Base-by-base conservation (phyloP, 2,329 filamentous ascomycete species). In the Sclerotinia glacialis region DNA sequence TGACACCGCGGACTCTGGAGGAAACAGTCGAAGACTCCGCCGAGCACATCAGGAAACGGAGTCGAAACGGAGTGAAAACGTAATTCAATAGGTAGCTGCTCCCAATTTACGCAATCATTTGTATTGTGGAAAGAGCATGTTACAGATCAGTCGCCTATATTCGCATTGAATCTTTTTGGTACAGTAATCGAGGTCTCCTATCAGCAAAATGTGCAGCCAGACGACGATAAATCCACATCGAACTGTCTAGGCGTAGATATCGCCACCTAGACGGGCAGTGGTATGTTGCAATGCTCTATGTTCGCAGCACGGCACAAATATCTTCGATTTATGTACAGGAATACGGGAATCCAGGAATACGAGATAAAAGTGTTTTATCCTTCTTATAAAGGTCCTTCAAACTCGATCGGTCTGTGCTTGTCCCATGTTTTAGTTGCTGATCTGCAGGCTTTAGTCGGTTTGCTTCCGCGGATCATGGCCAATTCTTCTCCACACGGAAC, bases 311-410 rank as follows among this genome's bases (percentile, higher is more conserved):
- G 5, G 50, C 26, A 53, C 18, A 12, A 34, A 34, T 34, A 34
- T 1, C 18, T 54, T 34, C 11, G 18, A 31, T 16, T 40, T 28
- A 54, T 21, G 52, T 9, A 54, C 31, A 31, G 28, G 28, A 31
- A 54, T 55, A 55, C 53, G 31, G 40, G 52, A 37, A n/a, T n/a
- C n/a, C 31, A 31, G 28, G 28, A 31, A 54, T 55, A 55, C 53
- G 31, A 55, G 52, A 37, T 23, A 23, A 40, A 31, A 14, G 7
- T 21, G 7, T 21, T n/a, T 34, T 54, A n/a, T n/a, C n/a, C 14
- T 37, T 14, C 5, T 34, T 23, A 34, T 59, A 11, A 47, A 47
- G 18, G 31, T 47, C 16, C 18, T 34, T 16, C 26, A 46, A 59
- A 28, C 42, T 31, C 21, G 21, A 16, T 21, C 21, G 0, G 56